Conservation (phyloP, 1,284 basidiomycete species). For the Wolfiporia cocos region DNA sequence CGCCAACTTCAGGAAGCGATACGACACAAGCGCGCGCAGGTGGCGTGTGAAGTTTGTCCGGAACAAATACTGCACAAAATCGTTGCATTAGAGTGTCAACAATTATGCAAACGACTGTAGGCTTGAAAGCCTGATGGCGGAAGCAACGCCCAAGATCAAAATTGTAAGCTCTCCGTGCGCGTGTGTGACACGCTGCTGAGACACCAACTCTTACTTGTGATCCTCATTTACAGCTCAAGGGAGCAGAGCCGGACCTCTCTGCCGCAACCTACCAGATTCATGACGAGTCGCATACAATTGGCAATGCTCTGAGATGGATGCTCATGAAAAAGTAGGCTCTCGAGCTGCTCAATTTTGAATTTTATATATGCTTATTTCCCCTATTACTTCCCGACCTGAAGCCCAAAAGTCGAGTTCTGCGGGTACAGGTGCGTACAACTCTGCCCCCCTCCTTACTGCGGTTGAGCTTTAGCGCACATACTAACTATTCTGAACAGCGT, state of each 20-base stretch:
- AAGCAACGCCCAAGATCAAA: conserved; percentile 45
- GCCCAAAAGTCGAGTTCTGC: conserved; percentile 98
- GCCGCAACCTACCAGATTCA: conserved; percentile 90
- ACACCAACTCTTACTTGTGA: background rate
- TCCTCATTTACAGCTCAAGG: conserved; percentile 51
- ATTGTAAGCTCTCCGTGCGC: conserved; percentile 34
- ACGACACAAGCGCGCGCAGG: too few relatives aligned
- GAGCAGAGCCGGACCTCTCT: conserved; percentile 78
- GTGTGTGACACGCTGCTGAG: background rate
- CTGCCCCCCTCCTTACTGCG: background rate
- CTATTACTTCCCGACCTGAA: conserved; percentile 25
- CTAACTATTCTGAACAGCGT: conserved; percentile 42
- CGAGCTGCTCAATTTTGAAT: background rate
- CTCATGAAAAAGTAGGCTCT: conserved; percentile 92
- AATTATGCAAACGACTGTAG: too few relatives aligned
- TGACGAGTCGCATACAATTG: conserved; percentile 94
- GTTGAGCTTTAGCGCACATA: background rate
- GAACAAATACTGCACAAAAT: too few relatives aligned
- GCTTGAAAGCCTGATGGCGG: too few relatives aligned
- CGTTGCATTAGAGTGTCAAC: too few relatives aligned
- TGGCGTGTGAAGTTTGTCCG: too few relatives aligned
- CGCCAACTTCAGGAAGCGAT: too few relatives aligned
- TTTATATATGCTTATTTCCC: conserved; percentile 4
- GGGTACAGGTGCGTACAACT: conserved; percentile 76
- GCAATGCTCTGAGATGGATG: conserved; percentile 95